Evolutionary conservation across 495 filamentous ascomycete genomes (phyloP).

Genomic region (Lasiosphaeria hispida): DNA sequence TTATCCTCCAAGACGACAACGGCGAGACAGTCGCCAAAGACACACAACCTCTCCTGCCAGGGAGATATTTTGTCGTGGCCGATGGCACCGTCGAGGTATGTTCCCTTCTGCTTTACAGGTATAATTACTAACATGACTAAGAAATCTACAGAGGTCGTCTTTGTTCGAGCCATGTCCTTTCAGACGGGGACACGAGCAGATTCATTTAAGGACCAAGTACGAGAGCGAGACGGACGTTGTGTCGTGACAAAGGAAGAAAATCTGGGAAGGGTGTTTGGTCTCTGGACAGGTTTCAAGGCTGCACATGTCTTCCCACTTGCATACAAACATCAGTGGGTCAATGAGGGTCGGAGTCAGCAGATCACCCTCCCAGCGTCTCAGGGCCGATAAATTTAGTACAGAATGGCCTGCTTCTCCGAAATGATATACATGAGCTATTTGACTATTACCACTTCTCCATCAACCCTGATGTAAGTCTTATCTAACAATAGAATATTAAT

Average conservation of each 20-base stretch:
- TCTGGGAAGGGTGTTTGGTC: no score
- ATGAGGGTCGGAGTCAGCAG: background rate
- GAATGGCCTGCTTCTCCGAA: conserved; percentile 9
- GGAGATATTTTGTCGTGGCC: conserved; percentile 6
- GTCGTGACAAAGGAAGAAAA: no score
- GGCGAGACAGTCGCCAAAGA: background rate
- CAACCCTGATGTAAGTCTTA: conserved; percentile 38
- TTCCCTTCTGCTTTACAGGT: background rate
- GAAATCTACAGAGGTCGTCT: background rate
- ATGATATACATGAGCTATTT: conserved; percentile 8
- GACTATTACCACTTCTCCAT: conserved; percentile 23
- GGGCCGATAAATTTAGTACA: conserved; percentile 10
- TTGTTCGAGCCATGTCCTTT: background rate
- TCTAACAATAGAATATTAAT: no score
- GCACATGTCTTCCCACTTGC: no score
- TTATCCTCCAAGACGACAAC: no score
- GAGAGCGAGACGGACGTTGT: no score
- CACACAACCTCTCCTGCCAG: no score
- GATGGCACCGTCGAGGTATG: conserved; percentile 2
- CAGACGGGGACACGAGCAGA: conserved; percentile 3
- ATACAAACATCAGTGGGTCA: conserved; percentile 5
- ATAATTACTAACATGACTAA: no score
- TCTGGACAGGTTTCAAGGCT: no score
- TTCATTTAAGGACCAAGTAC: background rate
- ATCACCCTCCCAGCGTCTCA: conserved; percentile 7